Percentiles rank a stretch among this genome's conserved stretches.
These are phyloP conservation scores for Russula sp. DNA, from an alignment of 768 basidiomycete genomes.

Conservation along the genomic window DNA sequence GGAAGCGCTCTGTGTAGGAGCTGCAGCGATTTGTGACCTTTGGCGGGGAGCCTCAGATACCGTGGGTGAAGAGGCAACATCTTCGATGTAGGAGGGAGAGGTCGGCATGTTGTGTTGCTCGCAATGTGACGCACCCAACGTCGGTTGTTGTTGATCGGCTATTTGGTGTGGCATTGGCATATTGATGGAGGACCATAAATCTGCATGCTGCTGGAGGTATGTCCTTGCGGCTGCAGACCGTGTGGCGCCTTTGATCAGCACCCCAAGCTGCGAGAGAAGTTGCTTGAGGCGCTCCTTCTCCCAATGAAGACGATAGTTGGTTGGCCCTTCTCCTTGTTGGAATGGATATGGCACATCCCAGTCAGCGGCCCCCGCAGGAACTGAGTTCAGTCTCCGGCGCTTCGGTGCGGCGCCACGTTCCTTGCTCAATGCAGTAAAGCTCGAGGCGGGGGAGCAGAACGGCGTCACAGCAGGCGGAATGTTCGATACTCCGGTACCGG, in stretches of 20 bases:
- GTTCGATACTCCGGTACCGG: slow-evolving; percentile 35
- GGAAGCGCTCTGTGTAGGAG: slow-evolving; percentile 33
- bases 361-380: slow-evolving; percentile 76
- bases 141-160: slow-evolving; percentile 1
- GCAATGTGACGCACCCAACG: neutral
- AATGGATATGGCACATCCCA: slow-evolving; percentile 87
- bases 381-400: slow-evolving; percentile 59
- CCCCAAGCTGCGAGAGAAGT: slow-evolving; percentile 58
- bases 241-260: slow-evolving; percentile 57
- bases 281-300: slow-evolving; percentile 59
- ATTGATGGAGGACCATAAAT: slow-evolving; percentile 6
- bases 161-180: neutral
- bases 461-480: slow-evolving; percentile 4
- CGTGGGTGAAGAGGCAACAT: slow-evolving; percentile 3
- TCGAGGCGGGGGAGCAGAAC: slow-evolving; percentile 6
- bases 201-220: slow-evolving; percentile 38
- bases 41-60: slow-evolving; percentile 4
- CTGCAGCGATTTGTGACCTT: slow-evolving; percentile 11
- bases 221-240: slow-evolving; percentile 59
- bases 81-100: slow-evolving; percentile 6
- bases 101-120: slow-evolving; percentile 6
- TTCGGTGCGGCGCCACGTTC: slow-evolving; percentile 42
- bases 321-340: slow-evolving; percentile 63
- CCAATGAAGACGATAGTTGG: slow-evolving; percentile 63
- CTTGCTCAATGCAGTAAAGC: slow-evolving; percentile 8